Conservation (phyloP, 73 alveolate genomes). For the Urostyla sp. region DNA sequence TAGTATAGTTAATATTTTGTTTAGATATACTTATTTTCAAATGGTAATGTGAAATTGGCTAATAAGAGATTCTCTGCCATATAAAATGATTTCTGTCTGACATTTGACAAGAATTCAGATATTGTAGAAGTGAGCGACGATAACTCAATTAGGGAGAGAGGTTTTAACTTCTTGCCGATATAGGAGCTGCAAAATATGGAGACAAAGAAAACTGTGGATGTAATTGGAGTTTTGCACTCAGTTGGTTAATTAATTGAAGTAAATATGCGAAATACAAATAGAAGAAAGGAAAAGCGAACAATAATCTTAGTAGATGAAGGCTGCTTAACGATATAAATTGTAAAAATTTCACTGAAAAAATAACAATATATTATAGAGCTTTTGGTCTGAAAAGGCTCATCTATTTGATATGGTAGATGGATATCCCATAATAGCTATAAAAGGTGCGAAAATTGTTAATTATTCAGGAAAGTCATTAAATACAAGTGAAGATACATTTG, state of each 20-base stretch:
- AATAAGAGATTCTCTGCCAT: constrained; percentile 72
- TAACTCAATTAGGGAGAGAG: constrained; percentile 5
- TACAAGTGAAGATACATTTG: constrained; percentile 37
- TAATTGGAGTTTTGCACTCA: constrained; percentile 40
- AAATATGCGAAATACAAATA: constrained; percentile 18
- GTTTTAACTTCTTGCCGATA: constrained; percentile 22
- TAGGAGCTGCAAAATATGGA: constrained; percentile 22
- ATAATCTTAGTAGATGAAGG: constrained; percentile 49
- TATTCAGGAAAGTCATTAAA: constrained; percentile 48
- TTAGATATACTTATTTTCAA: constrained; percentile 74
- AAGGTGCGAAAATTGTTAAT: constrained; percentile 59
- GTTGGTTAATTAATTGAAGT: background rate
- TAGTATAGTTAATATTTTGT: background rate
- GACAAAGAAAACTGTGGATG: constrained; percentile 18
- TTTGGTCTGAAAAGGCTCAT: constrained; percentile 57
- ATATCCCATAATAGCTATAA: constrained; percentile 41
- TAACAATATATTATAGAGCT: no score
- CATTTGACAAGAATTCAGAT: constrained; percentile 47
- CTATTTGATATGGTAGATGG: constrained; percentile 1
- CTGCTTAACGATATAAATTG: constrained; percentile 31
- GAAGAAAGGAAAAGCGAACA: constrained; percentile 9
- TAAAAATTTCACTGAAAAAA: no score
- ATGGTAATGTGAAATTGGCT: constrained; percentile 75
- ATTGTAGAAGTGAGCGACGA: constrained; percentile 57
- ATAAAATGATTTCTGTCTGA: constrained; percentile 59